Conservation (phyloP, 1,284 basidiomycete genomes). For the Fomitopsis palustris region DNA sequence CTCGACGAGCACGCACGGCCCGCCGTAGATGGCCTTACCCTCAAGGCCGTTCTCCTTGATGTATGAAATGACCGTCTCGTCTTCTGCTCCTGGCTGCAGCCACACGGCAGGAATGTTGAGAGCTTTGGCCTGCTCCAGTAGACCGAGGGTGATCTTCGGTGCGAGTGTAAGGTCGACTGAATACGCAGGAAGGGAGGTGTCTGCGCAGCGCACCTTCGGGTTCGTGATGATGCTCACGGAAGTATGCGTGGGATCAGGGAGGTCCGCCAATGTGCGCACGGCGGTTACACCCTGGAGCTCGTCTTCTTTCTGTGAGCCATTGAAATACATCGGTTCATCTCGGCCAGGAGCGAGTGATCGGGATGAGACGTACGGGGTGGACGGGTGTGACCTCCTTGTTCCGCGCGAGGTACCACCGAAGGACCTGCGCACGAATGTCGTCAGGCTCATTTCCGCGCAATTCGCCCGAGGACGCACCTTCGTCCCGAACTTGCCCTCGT, state of each 20-base stretch:
- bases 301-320: constrained; percentile 47
- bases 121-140: constrained; percentile 63
- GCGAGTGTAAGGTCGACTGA: background rate
- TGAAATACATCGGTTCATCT: background rate
- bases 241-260: constrained; percentile 64
- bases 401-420: constrained; percentile 73
- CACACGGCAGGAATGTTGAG: constrained; percentile 67
- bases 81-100: constrained; percentile 85
- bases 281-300: constrained; percentile 63
- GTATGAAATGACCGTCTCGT: constrained; percentile 47
- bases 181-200: background rate
- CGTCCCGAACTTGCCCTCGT: constrained; percentile 71
- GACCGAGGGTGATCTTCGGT: constrained; percentile 57
- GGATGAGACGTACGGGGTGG: constrained; percentile 48
- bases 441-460: background rate
- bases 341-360: background rate
- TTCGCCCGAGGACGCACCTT: constrained; percentile 44
- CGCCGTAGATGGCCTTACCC: constrained; percentile 68
- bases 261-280: constrained; percentile 49
- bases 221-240: constrained; percentile 80
- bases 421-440: constrained; percentile 39
- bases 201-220: constrained; percentile 43
- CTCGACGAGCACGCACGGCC: constrained; percentile 69
- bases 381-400: constrained; percentile 64
- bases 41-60: constrained; percentile 52